phyloP scores from a whole-genome alignment of 75 land plant genomes.

The Pseudotsuga menziesii region DNA sequence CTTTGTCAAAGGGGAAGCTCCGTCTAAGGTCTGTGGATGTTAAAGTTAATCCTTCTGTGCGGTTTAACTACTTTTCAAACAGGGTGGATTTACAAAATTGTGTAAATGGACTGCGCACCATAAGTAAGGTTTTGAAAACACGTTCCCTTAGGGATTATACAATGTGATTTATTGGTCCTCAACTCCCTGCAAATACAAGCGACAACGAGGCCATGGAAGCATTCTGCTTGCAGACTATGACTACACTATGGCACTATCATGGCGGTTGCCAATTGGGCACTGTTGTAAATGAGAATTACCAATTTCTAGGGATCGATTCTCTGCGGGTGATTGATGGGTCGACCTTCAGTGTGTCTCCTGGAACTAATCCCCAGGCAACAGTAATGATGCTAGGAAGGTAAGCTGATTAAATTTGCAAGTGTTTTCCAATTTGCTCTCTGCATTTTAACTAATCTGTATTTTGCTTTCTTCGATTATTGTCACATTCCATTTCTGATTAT shows the following conservation, averaged over 20 bases:
- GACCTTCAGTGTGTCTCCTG: conserved; percentile 45
- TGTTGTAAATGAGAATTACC: conserved; percentile 41
- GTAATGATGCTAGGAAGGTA: conserved; percentile 81
- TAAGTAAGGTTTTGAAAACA: conserved; percentile 38
- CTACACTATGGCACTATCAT: conserved; percentile 73
- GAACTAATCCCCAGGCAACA: conserved; percentile 80
- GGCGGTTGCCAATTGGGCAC: conserved; percentile 51
- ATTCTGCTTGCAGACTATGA: conserved; percentile 51
- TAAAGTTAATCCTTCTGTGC: conserved; percentile 63
- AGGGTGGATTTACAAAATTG: conserved; percentile 54
- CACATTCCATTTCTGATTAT: too few species aligned
- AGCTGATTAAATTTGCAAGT: conserved; percentile 12
- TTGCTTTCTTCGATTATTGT: too few species aligned
- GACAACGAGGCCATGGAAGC: conserved; percentile 32
- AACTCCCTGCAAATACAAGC: conserved; percentile 22
- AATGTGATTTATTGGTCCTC: conserved; percentile 32
- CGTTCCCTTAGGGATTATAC: conserved; percentile 27
- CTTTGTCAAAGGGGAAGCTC: conserved; percentile 61
- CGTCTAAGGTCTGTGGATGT: conserved; percentile 42
- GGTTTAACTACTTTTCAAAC: conserved; percentile 83
- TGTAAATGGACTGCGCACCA: conserved; percentile 40
- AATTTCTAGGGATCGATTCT: conserved; percentile 46
- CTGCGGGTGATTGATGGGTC: conserved; percentile 65
- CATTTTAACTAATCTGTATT: too few species aligned
- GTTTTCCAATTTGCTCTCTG: too few species aligned